Evolutionary conservation across 805 yeast species (phyloP), one percentile per base, ranked within the genome.

Genomic region (Zygotorulaspora sp.): DNA sequence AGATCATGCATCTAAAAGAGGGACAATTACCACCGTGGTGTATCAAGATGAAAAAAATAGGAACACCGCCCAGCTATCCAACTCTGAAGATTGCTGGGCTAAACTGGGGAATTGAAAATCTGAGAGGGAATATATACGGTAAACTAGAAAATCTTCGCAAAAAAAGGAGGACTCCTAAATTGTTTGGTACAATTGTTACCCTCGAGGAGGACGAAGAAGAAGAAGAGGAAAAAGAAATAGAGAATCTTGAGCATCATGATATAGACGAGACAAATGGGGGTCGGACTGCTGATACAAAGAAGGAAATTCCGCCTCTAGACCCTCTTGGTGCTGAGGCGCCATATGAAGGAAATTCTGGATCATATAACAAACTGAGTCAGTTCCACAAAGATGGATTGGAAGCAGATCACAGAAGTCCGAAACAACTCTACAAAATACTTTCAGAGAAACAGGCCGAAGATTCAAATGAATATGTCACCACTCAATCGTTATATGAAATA

Each of bases 21-120:
- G 72, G 68, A 1, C 57, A 54, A 4, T 71, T 80, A 5, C 87
- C 88, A 2, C 96, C 96, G 0, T 90, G 97, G 97, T 69, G 80
- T 15, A 58, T 69, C 2, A 72, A 73, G 24, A 80, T 89, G 84
- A 71, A 71, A 36, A 68, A 73, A 38, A 51, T 74, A 10, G 97
- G 97, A 0, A 77, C 83, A 18, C 96, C 97, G 0, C 96, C 96
- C 0, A 71, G 87, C 13, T 89, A 86, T 61, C 79, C 80, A 2
- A 70, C 74, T 25, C 63, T 86, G 57, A 63, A 68, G 22, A 72
- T 85, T 6, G 86, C 77, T 3, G 80, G 72, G 3, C 55, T 62
- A 12, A 72, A 72, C 44, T 68, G 72, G 44, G 71, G 62, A 10
- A 58, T 64, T 3, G 66, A 62, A 23, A 52, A 55, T 25, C 54